phyloP scores from a whole-genome alignment of 768 basidiomycete genomes.

The Albatrellus ellisii region DNA sequence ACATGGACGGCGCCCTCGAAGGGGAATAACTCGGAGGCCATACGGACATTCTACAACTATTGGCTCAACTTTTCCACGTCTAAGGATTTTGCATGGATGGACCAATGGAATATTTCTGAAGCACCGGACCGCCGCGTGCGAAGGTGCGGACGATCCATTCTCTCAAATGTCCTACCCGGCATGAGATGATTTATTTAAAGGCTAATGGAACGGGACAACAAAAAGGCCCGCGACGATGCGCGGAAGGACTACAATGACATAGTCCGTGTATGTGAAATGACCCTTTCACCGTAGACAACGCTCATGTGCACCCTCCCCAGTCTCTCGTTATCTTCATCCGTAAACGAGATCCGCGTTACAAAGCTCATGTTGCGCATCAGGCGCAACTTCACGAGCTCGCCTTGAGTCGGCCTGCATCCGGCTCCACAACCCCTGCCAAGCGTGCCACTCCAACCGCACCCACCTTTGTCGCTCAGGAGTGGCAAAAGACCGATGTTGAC shows the following conservation, averaged over 20 bases:
- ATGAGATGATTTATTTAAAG: constrained; percentile 24
- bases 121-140: constrained; percentile 80
- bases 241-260: constrained; percentile 89
- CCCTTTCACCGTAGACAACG: background rate
- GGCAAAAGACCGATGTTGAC: constrained; percentile 63
- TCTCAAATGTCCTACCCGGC: background rate
- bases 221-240: constrained; percentile 78
- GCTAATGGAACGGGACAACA: constrained; percentile 94
- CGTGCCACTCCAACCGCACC: constrained; percentile 22
- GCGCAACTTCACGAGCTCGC: constrained; percentile 24
- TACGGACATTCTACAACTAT: constrained; percentile 65
- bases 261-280: constrained; percentile 47
- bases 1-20: constrained; percentile 44
- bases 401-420: constrained; percentile 7
- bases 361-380: constrained; percentile 39
- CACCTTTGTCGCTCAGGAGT: constrained; percentile 72
- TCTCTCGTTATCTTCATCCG: constrained; percentile 62
- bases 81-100: constrained; percentile 85
- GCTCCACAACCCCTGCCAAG: constrained; percentile 18
- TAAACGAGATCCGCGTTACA: constrained; percentile 86
- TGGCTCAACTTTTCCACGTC: constrained; percentile 82
- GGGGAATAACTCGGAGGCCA: constrained; percentile 33
- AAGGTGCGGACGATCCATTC: constrained; percentile 30
- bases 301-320: constrained; percentile 23
- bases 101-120: constrained; percentile 70